Conservation (phyloP, 805 yeast species). For the Ogataea corticis region DNA sequence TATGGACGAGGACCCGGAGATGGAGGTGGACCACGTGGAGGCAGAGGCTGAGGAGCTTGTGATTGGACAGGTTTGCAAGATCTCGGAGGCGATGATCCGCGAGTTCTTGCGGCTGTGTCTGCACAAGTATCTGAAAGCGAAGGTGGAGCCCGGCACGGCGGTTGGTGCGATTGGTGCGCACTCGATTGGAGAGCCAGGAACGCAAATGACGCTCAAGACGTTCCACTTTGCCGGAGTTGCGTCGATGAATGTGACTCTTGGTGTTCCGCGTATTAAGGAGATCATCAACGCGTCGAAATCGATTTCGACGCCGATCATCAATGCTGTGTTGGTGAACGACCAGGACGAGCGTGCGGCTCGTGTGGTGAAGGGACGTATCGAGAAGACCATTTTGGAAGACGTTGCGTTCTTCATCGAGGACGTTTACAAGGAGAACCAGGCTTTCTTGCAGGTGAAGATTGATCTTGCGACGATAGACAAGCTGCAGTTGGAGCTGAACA, state of each 20-base stretch:
- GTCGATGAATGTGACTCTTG: slow-evolving; percentile 96
- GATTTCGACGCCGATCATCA: slow-evolving; percentile 95
- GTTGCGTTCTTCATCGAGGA: slow-evolving; percentile 90
- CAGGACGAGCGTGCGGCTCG: slow-evolving; percentile 97
- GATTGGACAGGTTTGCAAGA: slow-evolving; percentile 64
- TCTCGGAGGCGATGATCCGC: slow-evolving; percentile 58
- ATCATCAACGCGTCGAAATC: slow-evolving; percentile 95
- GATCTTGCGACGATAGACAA: slow-evolving; percentile 84
- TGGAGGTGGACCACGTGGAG: slow-evolving; percentile 12
- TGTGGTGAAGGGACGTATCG: slow-evolving; percentile 96
- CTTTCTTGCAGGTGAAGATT: slow-evolving; percentile 77
- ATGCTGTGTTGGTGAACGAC: slow-evolving; percentile 89
- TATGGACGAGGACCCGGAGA: slow-evolving; percentile 43
- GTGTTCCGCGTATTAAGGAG: slow-evolving; percentile 99
- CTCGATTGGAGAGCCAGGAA: slow-evolving; percentile 99
- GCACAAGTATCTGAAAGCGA: slow-evolving; percentile 80
- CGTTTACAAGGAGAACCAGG: slow-evolving; percentile 78
- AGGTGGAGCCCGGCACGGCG: slow-evolving; percentile 98
- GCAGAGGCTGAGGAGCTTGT: slow-evolving; percentile 40
- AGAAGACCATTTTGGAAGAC: slow-evolving; percentile 85
- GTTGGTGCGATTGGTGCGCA: slow-evolving; percentile 99
- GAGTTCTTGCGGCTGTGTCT: slow-evolving; percentile 77
- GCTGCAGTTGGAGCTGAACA: slow-evolving; percentile 82
- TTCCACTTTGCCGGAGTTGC: slow-evolving; percentile 97
- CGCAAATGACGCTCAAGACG: slow-evolving; percentile 90